A percentile compares a stretch with the other conserved stretches of the same genome.
Conservation (phyloP, 768 basidiomycete genomes). For the Gautieria morchelliformis region DNA sequence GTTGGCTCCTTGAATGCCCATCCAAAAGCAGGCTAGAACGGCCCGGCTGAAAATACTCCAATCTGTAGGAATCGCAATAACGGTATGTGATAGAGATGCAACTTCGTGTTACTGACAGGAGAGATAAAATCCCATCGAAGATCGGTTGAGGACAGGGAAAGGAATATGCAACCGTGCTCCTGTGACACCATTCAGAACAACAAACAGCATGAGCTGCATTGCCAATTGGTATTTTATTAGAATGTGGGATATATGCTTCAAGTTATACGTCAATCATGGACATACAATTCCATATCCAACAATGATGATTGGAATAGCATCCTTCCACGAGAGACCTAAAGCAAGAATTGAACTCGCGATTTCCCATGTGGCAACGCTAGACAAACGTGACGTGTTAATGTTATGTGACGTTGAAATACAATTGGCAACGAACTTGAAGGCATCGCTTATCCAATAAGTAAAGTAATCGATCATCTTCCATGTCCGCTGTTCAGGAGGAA, state of each 20-base stretch:
- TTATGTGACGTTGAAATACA: conserved; percentile 17
- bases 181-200: conserved; percentile 71
- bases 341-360: conserved; percentile 69
- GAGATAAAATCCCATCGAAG: conserved; percentile 85
- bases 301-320: neutral
- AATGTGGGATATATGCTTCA: conserved; percentile 29
- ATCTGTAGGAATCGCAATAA: conserved; percentile 19
- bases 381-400: conserved; percentile 14
- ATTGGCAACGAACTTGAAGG: conserved; percentile 8
- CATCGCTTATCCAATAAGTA: conserved; percentile 42
- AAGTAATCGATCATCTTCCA: conserved; percentile 64
- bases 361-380: conserved; percentile 37
- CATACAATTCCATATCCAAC: neutral
- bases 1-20: conserved; percentile 48
- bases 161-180: conserved; percentile 72
- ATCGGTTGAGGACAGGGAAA: conserved; percentile 71
- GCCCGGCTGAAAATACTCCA: conserved; percentile 73
- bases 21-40: conserved; percentile 76
- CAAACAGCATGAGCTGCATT: conserved; percentile 58
- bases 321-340: conserved; percentile 60
- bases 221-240: conserved; percentile 56
- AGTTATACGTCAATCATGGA: neutral
- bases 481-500: conserved; percentile 47
- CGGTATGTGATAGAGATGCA: too few relatives aligned
- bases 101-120: conserved; percentile 31